A percentile compares a stretch with the other conserved stretches of the same genome.
Conservation (phyloP, 2,329 filamentous ascomycete species). For the Monilinia vaccinii-corymbosi region DNA sequence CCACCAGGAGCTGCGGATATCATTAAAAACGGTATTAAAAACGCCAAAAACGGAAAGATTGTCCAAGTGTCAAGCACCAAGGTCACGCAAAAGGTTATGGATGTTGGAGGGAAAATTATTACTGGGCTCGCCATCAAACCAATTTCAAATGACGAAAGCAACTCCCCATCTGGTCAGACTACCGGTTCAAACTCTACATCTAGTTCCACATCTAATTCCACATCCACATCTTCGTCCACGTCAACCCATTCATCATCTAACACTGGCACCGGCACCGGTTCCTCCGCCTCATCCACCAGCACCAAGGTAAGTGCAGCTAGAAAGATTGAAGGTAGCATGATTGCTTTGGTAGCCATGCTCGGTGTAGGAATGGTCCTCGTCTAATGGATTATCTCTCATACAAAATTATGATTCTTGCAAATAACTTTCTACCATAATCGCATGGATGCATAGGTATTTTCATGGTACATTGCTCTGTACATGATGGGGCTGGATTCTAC, state of each 20-base stretch:
- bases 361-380: background rate
- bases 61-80: slow-evolving; percentile 45
- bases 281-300: background rate
- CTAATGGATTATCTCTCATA: background rate
- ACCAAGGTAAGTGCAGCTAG: slow-evolving; percentile 1
- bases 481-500: background rate
- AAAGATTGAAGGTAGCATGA: slow-evolving; percentile 5
- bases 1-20: slow-evolving; percentile 61
- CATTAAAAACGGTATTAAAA: slow-evolving; percentile 66
- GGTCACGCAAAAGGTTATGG: slow-evolving; percentile 49
- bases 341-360: slow-evolving; percentile 2
- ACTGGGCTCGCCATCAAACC: slow-evolving; percentile 51
- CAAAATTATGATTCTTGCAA: background rate
- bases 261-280: background rate
- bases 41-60: slow-evolving; percentile 56
- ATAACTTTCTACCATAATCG: background rate
- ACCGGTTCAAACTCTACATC: slow-evolving; percentile 1
- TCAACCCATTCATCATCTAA: slow-evolving; percentile 30
- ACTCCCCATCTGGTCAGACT: slow-evolving; percentile 35
- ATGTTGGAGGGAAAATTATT: slow-evolving; percentile 47
- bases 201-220: background rate
- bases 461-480: background rate
- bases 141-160: slow-evolving; percentile 42
- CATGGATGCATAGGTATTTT: background rate
- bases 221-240: background rate